phyloP scores from a whole-genome alignment of 495 filamentous ascomycete genomes.

The Penicillium egyptiacum region DNA sequence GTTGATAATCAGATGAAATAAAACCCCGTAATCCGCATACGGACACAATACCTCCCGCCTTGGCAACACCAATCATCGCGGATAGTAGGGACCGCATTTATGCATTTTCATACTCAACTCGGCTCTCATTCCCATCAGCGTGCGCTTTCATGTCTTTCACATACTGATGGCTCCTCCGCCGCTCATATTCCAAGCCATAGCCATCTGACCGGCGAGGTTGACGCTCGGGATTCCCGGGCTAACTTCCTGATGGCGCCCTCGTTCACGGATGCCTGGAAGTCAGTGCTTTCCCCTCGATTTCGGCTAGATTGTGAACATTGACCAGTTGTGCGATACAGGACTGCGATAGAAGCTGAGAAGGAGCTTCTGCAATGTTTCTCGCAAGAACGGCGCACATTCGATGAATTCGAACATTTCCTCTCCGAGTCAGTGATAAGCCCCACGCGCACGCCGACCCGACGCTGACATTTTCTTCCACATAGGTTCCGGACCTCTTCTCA shows the following conservation, averaged over 20 bases:
- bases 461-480: conserved; percentile 23
- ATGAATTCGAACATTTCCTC: conserved; percentile 57
- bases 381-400: conserved; percentile 55
- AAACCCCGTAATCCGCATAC: conserved; percentile 2
- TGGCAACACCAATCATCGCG: conserved; percentile 14
- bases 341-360: conserved; percentile 47
- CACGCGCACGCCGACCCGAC: conserved; percentile 23
- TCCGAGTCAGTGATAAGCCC: conserved; percentile 52
- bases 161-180: conserved; percentile 48
- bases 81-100: conserved; percentile 7
- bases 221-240: conserved; percentile 50
- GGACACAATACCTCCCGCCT: conserved; percentile 13
- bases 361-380: conserved; percentile 51
- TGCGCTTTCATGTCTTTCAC: conserved; percentile 10
- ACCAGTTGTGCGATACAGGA: conserved; percentile 30
- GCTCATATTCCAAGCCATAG: conserved; percentile 44
- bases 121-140: conserved; percentile 9
- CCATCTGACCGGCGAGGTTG: conserved; percentile 56
- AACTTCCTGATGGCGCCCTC: conserved; percentile 49
- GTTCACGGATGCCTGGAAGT: conserved; percentile 54
- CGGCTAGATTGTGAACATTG: conserved; percentile 14
- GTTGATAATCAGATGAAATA: background rate
- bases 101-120: conserved; percentile 14
- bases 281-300: conserved; percentile 27
- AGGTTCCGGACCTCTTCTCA: conserved; percentile 72